These are phyloP conservation scores for Solanum appendiculatum DNA, from an alignment of 257 asterid species.

Conservation along the genomic window DNA sequence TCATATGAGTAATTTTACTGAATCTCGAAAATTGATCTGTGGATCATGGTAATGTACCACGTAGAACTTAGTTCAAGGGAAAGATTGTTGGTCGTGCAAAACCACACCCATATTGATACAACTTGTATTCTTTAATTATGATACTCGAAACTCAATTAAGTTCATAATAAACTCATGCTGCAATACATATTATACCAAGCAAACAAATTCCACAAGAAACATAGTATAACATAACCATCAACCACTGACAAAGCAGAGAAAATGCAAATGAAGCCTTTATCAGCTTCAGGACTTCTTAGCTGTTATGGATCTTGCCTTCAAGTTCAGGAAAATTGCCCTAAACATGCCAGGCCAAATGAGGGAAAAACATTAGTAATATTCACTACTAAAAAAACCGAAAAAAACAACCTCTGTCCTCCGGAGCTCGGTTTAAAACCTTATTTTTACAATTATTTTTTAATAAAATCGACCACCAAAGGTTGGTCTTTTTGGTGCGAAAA, in stretches of 20 bases:
- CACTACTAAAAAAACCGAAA: neutral
- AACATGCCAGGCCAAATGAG: neutral
- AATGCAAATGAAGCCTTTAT: neutral
- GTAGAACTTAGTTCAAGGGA: neutral
- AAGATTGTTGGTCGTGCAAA: neutral
- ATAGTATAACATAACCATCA: neutral
- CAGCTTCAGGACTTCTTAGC: conserved; percentile 9
- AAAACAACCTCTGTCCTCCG: no score
- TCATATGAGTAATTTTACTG: neutral
- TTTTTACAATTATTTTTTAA: accelerated
- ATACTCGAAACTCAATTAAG: neutral
- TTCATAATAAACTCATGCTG: neutral
- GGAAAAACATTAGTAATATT: neutral
- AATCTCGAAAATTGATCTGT: neutral
- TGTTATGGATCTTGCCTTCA: conserved; percentile 24
- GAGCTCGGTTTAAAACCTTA: no score
- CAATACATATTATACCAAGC: neutral
- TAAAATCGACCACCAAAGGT: no score
- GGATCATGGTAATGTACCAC: neutral
- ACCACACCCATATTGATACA: neutral
- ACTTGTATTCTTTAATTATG: neutral
- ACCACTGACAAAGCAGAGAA: neutral
- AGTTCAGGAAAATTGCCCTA: conserved; percentile 26
- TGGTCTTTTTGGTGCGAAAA: no score
- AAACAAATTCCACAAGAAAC: neutral